Evolutionary conservation across 2,329 filamentous ascomycete species (phyloP), one percentile per base, ranked within the genome.

Genomic region (Colletotrichum tropicale): DNA sequence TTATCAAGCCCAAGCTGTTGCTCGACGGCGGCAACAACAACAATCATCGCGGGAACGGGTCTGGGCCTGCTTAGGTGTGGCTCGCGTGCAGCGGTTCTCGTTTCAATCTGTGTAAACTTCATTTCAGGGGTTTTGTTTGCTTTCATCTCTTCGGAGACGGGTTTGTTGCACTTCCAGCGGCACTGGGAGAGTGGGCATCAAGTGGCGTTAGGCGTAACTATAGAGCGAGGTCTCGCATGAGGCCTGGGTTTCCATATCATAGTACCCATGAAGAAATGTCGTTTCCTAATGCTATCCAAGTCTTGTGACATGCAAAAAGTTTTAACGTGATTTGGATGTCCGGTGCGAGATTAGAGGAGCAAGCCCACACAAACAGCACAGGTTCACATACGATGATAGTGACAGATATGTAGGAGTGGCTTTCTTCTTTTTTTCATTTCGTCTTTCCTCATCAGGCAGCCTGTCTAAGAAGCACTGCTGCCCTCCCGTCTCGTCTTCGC

Each of bases 1-100:
- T 96, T 83, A 96, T 98, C 85, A 98, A 98, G 88, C 96, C 96
- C 21, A 95, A 93, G 82, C 86, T 98, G 71, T 85, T 98, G 78
- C 89, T 98, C 24, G 96, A 98, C 85, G 94, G 93, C 61, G 88
- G 88, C 48, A 75, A 55, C 28, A 60, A 56, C 58, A 65, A 68
- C 32, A 64, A 72, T 30, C 28, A 64, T 24, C 66, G 74, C 13
- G 76, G 69, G 7, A 76, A 70, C 9, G 76, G 76, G 18, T 62
- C 74, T 13, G 76, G 76, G 7, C 66, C 75, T 32, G 62, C 71
- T 30, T 76, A 32, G 30, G 13, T 6, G 24, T 16, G 7, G 13
- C 30, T 28, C 16, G 32, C 9, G 16, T 70, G 26, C 21, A 55
- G 56, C 13, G 21, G 16, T 38, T 16, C 21, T 62, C 30, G 32